Percentiles rank a stretch among this genome's conserved stretches.
Evolutionary conservation across 129 eudicot species (phyloP).

Genomic region (Artemisia argyi): DNA sequence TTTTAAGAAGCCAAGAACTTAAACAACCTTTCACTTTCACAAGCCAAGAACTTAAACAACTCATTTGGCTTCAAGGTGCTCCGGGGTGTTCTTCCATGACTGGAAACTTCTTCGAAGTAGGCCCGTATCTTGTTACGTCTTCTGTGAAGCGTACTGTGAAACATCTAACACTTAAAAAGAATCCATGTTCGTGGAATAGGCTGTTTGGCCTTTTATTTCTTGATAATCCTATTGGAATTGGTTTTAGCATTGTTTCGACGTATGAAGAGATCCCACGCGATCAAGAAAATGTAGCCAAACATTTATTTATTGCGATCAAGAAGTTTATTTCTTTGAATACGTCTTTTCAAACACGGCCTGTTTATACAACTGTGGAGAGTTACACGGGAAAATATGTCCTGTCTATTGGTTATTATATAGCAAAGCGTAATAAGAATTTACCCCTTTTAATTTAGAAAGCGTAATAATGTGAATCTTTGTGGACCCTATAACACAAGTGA

Average conservation of each 20-base stretch:
- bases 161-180: slow-evolving; percentile 40
- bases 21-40: too few species aligned
- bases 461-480: slow-evolving; percentile 19
- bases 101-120: too few species aligned
- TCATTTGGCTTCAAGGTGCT: too few species aligned
- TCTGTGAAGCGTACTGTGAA: slow-evolving; percentile 27
- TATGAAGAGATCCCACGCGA: slow-evolving; percentile 64
- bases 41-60: too few species aligned
- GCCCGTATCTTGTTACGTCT: neutral
- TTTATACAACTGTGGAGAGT: slow-evolving; percentile 72
- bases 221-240: slow-evolving; percentile 70
- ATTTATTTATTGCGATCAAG: slow-evolving; percentile 50
- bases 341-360: slow-evolving; percentile 44
- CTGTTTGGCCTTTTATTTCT: slow-evolving; percentile 62
- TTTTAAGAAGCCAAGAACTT: too few species aligned
- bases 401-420: slow-evolving; percentile 56
- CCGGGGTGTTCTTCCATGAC: too few species aligned
- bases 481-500: too few species aligned
- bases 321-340: slow-evolving; percentile 42
- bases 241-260: slow-evolving; percentile 63
- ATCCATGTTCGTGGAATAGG: slow-evolving; percentile 60
- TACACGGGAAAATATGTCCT: slow-evolving; percentile 73
- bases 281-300: slow-evolving; percentile 48
- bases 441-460: slow-evolving; percentile 9
- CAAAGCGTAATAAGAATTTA: slow-evolving; percentile 43